Evolutionary conservation across 495 filamentous ascomycete genomes (phyloP).

Genomic region (Zalerion maritima): DNA sequence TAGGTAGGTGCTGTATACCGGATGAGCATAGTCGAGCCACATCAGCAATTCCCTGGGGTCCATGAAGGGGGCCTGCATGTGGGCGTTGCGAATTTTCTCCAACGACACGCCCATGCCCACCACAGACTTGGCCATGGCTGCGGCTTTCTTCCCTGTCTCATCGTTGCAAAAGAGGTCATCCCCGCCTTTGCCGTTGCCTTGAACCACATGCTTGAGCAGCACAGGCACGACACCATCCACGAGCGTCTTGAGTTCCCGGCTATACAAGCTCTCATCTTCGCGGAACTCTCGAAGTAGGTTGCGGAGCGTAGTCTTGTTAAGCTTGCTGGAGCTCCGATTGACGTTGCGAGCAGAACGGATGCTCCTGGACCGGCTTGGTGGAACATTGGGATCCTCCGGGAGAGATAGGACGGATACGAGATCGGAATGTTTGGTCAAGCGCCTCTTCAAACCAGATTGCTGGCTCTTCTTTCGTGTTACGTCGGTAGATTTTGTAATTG

Average conservation of each 20-base stretch:
- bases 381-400: slow-evolving; percentile 41
- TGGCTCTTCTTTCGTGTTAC: slow-evolving; percentile 24
- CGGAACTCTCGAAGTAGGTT: slow-evolving; percentile 71
- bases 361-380: slow-evolving; percentile 36
- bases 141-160: slow-evolving; percentile 14
- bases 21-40: slow-evolving; percentile 67
- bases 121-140: slow-evolving; percentile 63
- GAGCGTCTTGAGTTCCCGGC: slow-evolving; percentile 80
- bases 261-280: slow-evolving; percentile 78
- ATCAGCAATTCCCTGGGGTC: slow-evolving; percentile 51
- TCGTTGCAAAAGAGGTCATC: slow-evolving; percentile 46
- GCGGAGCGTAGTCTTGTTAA: slow-evolving; percentile 48
- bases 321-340: slow-evolving; percentile 49
- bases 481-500: slow-evolving; percentile 21
- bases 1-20: slow-evolving; percentile 77
- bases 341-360: slow-evolving; percentile 57
- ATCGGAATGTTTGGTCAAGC: slow-evolving; percentile 83
- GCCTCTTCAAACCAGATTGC: slow-evolving; percentile 45
- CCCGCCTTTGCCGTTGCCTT: slow-evolving; percentile 50
- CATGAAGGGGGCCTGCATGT: slow-evolving; percentile 62
- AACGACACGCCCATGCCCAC: slow-evolving; percentile 87
- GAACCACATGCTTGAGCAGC: slow-evolving; percentile 67
- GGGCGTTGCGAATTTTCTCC: slow-evolving; percentile 65
- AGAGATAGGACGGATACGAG: slow-evolving; percentile 82
- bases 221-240: slow-evolving; percentile 96